phyloP scores from a whole-genome alignment of 2,329 filamentous ascomycete genomes.

The Fusarium sp. region DNA sequence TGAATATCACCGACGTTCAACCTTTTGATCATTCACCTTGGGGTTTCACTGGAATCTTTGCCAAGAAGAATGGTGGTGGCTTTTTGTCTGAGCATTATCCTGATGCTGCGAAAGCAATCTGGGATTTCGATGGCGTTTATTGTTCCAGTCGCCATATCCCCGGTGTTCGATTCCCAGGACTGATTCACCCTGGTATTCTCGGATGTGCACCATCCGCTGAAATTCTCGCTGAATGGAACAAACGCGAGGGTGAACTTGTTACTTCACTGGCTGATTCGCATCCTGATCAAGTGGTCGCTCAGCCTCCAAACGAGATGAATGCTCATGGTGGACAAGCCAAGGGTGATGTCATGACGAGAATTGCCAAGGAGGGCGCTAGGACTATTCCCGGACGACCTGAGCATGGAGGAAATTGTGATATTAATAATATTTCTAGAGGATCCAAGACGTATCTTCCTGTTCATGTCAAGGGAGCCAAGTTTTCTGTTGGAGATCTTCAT shows the following conservation, averaged over 20 bases:
- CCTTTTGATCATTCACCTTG: conserved; percentile 87
- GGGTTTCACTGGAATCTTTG: conserved; percentile 90
- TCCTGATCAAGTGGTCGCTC: conserved; percentile 70
- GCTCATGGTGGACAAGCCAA: conserved; percentile 77
- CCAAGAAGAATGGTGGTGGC: conserved; percentile 84
- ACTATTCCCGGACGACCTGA: conserved; percentile 88
- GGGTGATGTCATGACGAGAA: conserved; percentile 69
- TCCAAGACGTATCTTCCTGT: conserved; percentile 89
- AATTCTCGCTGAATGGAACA: conserved; percentile 85
- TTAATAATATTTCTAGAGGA: conserved; percentile 85
- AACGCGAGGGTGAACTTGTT: conserved; percentile 84
- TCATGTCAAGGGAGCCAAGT: conserved; percentile 87
- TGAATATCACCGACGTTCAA: conserved; percentile 94
- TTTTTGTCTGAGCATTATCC: conserved; percentile 91
- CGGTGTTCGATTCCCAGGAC: conserved; percentile 85
- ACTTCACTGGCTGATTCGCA: conserved; percentile 73
- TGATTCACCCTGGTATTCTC: conserved; percentile 92
- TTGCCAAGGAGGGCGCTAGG: conserved; percentile 82
- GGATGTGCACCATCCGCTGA: conserved; percentile 87
- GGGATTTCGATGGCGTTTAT: conserved; percentile 70
- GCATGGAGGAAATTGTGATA: conserved; percentile 91
- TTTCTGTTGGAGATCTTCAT: conserved; percentile 89
- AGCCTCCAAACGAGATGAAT: conserved; percentile 78
- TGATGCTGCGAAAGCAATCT: conserved; percentile 73
- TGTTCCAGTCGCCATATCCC: conserved; percentile 89